Conservation (phyloP, 2,329 filamentous ascomycete genomes). For the Verticillium klebahnii region DNA sequence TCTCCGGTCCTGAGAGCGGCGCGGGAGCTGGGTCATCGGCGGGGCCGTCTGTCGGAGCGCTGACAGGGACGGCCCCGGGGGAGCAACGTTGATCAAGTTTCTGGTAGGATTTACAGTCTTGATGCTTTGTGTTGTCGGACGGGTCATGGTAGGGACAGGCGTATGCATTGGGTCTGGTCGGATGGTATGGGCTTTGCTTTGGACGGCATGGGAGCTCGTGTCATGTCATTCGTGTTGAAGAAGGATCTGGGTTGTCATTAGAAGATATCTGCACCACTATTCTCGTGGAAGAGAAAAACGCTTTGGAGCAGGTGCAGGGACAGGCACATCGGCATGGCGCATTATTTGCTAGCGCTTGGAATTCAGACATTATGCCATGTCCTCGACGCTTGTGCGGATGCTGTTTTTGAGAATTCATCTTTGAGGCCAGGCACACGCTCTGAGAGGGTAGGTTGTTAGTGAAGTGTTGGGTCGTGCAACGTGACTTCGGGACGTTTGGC, state of each 20-base stretch:
- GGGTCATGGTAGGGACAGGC: not conserved
- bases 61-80: not conserved
- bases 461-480: not conserved
- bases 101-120: not conserved
- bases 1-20: conserved; percentile 20
- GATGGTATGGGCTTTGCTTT: not conserved
- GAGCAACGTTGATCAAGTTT: not conserved
- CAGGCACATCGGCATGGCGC: not conserved
- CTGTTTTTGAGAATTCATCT: no score
- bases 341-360: not conserved
- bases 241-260: not conserved
- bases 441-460: not conserved
- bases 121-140: not conserved
- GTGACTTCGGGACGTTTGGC: not conserved
- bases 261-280: not conserved
- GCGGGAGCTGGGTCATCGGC: not conserved
- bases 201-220: not conserved
- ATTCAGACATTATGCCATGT: not conserved
- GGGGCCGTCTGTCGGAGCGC: not conserved
- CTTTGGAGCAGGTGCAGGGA: not conserved
- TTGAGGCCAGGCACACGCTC: no score
- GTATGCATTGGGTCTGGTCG: not conserved
- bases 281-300: not conserved
- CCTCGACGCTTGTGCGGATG: no score
- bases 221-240: not conserved